These are phyloP conservation scores for Amanita muscaria DNA, from an alignment of 768 basidiomycete genomes.

Conservation along the genomic window DNA sequence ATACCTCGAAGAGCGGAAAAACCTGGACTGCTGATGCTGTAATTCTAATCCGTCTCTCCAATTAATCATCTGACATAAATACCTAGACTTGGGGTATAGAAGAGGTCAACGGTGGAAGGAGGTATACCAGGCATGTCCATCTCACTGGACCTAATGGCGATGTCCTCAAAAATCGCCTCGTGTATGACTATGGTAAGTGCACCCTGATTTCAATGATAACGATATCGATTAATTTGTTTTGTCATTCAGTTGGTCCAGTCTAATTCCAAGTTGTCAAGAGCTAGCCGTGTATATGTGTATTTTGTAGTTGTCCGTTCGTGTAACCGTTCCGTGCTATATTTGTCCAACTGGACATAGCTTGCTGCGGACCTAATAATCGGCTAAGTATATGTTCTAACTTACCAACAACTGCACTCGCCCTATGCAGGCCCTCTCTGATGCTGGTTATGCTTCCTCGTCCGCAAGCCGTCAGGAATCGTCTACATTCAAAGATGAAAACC, in stretches of 20 bases:
- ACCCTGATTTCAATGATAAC: not conserved
- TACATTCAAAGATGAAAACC: not conserved
- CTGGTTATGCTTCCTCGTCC: not conserved
- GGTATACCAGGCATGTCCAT: slow-evolving; percentile 51
- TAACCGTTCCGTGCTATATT: too few relatives aligned
- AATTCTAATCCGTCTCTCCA: slow-evolving; percentile 6
- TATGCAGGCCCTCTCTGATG: not conserved
- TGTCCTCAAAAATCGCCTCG: slow-evolving; percentile 45
- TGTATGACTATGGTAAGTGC: slow-evolving; percentile 63
- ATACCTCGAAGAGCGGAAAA: slow-evolving; percentile 51
- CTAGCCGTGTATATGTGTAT: not conserved
- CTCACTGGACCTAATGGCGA: slow-evolving; percentile 56
- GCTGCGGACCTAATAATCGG: too few relatives aligned
- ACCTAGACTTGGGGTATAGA: slow-evolving; percentile 58
- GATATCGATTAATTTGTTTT: not conserved
- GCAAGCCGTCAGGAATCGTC: not conserved
- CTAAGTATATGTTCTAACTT: not conserved
- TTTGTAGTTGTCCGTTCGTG: not conserved
- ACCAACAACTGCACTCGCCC: too few relatives aligned
- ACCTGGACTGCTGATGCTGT: slow-evolving; percentile 65
- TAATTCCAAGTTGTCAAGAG: not conserved
- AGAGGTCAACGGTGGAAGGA: slow-evolving; percentile 45
- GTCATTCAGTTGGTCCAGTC: not conserved
- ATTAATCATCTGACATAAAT: not conserved
- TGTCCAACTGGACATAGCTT: too few relatives aligned